Conservation (phyloP, 805 yeast genomes). For the Candida manassasensis region DNA sequence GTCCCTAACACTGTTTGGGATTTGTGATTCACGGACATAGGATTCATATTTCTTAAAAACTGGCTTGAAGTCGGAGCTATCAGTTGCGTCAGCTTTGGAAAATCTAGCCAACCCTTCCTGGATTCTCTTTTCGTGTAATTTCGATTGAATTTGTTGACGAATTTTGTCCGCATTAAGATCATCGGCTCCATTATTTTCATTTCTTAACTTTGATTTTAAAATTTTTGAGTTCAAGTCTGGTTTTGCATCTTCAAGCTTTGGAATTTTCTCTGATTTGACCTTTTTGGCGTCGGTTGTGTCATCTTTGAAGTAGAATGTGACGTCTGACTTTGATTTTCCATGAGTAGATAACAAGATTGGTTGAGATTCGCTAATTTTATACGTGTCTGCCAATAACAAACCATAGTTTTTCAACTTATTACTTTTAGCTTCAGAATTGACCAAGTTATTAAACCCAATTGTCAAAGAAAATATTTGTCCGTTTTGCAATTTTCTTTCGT, state of each 20-base stretch:
- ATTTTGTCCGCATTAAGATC: slow-evolving; percentile 60
- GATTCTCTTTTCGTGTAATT: slow-evolving; percentile 78
- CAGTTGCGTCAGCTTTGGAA: slow-evolving; percentile 72
- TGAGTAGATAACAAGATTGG: slow-evolving; percentile 69
- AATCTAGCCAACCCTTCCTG: slow-evolving; percentile 82
- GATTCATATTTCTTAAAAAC: slow-evolving; percentile 93
- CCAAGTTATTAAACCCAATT: slow-evolving; percentile 68
- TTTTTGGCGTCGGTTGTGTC: slow-evolving; percentile 38
- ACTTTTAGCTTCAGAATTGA: slow-evolving; percentile 41
- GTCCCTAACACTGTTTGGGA: slow-evolving; percentile 79
- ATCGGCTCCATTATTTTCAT: slow-evolving; percentile 73
- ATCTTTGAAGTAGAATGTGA: slow-evolving; percentile 79
- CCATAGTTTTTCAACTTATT: slow-evolving; percentile 59
- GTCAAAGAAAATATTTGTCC: slow-evolving; percentile 74
- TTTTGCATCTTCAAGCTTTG: slow-evolving; percentile 23
- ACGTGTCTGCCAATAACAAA: slow-evolving; percentile 74
- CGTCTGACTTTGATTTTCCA: slow-evolving; percentile 64
- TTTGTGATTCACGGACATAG: slow-evolving; percentile 87
- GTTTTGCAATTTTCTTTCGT: slow-evolving; percentile 59
- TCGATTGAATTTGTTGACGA: slow-evolving; percentile 76
- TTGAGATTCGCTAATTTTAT: slow-evolving; percentile 58
- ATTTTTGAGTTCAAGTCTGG: slow-evolving; percentile 50
- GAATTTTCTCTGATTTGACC: slow-evolving; percentile 33
- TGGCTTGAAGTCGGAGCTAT: slow-evolving; percentile 55
- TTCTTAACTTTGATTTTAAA: slow-evolving; percentile 72